Percentiles rank a stretch among this genome's conserved stretches.
phyloP scores from a whole-genome alignment of 441 rosid genomes.

The Breynia disticha region DNA sequence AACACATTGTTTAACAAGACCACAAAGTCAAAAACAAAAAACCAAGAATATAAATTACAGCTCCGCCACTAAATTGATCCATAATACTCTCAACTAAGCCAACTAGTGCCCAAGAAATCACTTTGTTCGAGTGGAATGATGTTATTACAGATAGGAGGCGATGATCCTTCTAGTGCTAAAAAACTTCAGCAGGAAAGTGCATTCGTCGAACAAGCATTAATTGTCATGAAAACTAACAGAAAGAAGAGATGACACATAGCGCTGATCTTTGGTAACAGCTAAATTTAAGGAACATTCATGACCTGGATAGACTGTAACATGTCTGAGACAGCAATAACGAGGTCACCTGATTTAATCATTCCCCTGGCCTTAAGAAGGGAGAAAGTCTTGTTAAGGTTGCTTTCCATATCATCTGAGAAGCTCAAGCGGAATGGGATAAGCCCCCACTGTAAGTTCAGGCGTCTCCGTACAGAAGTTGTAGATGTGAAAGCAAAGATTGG shows the following conservation, averaged over 20 bases:
- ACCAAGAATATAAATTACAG: constrained; percentile 3
- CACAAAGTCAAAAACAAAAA: no score
- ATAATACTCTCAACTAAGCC: neutral
- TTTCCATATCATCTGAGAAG: constrained; percentile 91
- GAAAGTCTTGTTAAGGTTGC: constrained; percentile 82
- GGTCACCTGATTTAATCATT: constrained; percentile 96
- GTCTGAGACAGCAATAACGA: constrained; percentile 89
- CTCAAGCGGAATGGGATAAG: constrained; percentile 89
- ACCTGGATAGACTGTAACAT: constrained; percentile 92
- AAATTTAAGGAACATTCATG: constrained; percentile 62
- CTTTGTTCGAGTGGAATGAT: neutral
- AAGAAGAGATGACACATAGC: no score
- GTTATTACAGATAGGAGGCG: neutral
- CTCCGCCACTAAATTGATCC: constrained; percentile 4
- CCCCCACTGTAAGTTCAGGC: constrained; percentile 94
- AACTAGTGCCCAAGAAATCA: constrained; percentile 3
- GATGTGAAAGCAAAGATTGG: constrained; percentile 94
- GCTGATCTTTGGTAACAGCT: neutral
- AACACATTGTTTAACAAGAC: no score
- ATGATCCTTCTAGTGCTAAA: constrained; percentile 8
- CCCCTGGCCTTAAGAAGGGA: constrained; percentile 90
- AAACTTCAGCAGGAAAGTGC: constrained; percentile 17
- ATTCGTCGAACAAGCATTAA: constrained; percentile 8
- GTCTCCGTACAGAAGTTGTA: constrained; percentile 67
- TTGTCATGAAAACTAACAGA: constrained; percentile 3